Evolutionary conservation across 2,329 filamentous ascomycete species (phyloP), one percentile per base, ranked within the genome.

Genomic region (Elsinoe fawcettii): DNA sequence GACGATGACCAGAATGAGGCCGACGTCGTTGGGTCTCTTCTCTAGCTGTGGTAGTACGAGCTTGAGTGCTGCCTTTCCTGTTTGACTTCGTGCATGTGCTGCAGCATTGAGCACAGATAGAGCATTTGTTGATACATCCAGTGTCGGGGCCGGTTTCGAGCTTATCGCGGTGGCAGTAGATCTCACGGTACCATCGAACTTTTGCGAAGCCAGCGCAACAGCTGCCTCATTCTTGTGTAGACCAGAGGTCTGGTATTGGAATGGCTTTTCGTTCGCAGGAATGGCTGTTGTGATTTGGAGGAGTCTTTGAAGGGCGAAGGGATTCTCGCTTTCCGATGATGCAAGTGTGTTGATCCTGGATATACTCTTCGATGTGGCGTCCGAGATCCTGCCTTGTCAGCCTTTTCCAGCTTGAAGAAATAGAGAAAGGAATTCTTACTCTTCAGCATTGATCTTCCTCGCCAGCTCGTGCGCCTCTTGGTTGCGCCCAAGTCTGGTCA

Each of bases 21-120:
- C 92, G 20, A 96, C 76, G 67, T 96, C 90, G 59, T 82, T 82
- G 0, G 90, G 88, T 27, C 88, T 79, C 66, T 83, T 85, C 64
- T 89, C 85, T 5, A 92, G 74, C 11, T 91, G 70, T 1, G 82
- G 80, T 2, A 88, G 72, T 23, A 95, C 81, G 34, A 81, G 77
- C 67, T 85, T 88, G 32, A 95, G 73, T 4, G 85, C 83, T 46
- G 82, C 78, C 64, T 86, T 86, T 44, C 83, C 85, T 8, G 78
- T 78, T 62, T 78, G 72, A 34, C 82, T 80, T 47, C 83, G 78
- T 6, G 85, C 81, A 63, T 85, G 80, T 11, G 90, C 90, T 36
- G 90, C 89, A 11, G 89, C 89, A 64, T 88, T 84, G 60, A 86
- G 75, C 5, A 83, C 81, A 2, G 83, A 82, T 2, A 84, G 71